Conservation (phyloP, 148 eudicot species). For the Polygonum maritimum region DNA sequence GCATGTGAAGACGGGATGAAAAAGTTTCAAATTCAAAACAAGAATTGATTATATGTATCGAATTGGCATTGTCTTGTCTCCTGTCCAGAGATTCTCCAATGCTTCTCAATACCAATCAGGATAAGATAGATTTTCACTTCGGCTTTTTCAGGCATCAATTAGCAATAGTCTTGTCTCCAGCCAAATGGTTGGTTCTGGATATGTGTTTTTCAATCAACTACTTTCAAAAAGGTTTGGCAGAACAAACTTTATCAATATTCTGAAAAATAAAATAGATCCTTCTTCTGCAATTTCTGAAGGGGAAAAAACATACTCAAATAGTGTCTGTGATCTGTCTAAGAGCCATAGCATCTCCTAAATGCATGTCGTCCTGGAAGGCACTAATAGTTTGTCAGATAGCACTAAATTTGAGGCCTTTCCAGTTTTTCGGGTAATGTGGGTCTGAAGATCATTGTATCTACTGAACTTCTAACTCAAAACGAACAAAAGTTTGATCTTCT, state of each 20-base stretch:
- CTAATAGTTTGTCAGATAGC: not conserved
- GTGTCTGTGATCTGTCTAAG: not conserved
- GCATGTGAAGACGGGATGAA: not conserved
- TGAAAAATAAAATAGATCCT: not conserved
- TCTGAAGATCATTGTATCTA: not conserved
- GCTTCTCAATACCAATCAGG: slow-evolving; percentile 4
- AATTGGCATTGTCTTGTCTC: slow-evolving; percentile 9
- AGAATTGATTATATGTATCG: slow-evolving; percentile 2
- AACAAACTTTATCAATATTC: slow-evolving; percentile 7
- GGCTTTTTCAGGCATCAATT: not conserved
- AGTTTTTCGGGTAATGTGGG: slow-evolving; percentile 1
- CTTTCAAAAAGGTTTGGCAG: not conserved
- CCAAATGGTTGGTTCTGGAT: not conserved
- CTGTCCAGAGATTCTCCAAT: slow-evolving; percentile 6
- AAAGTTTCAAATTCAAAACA: slow-evolving; percentile 4
- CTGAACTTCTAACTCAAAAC: not conserved
- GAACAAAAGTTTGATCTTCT: not conserved
- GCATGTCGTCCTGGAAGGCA: not conserved
- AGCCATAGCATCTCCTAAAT: not conserved
- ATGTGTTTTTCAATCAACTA: not conserved
- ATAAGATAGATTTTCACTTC: slow-evolving; percentile 6
- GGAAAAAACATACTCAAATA: not conserved
- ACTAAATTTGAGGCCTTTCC: not conserved
- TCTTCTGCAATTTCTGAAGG: not conserved
- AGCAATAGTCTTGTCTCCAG: not conserved